Conservation (phyloP, 352 stramenopile species). For the Phytophthora agathidicida region DNA sequence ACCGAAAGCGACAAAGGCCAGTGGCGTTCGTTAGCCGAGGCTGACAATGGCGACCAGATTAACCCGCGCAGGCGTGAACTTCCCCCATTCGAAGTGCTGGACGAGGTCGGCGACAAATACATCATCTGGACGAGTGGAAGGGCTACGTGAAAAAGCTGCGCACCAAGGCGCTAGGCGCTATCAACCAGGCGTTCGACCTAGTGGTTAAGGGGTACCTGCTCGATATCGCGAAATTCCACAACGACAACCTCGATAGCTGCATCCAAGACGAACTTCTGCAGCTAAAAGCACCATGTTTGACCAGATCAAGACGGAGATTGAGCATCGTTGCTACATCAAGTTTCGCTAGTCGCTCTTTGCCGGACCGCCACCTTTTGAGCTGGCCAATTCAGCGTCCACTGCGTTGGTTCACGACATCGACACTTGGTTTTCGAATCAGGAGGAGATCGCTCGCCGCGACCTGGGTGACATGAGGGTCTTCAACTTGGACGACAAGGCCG, state of each 20-base stretch:
- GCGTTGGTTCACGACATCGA: conserved; percentile 21
- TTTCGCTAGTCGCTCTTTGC: conserved; percentile 56
- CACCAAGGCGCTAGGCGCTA: conserved; percentile 13
- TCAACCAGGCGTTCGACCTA: conserved; percentile 18
- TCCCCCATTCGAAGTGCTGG: conserved; percentile 25
- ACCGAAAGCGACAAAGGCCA: background rate
- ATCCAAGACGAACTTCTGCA: conserved; percentile 20
- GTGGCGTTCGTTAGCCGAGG: conserved; percentile 12
- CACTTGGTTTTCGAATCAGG: conserved; percentile 37
- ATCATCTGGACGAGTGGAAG: conserved; percentile 28
- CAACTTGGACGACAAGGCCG: conserved; percentile 13
- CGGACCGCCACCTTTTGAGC: conserved; percentile 46
- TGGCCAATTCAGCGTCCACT: conserved; percentile 24
- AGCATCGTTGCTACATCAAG: conserved; percentile 52
- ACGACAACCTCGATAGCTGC: conserved; percentile 36
- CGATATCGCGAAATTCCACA: conserved; percentile 41
- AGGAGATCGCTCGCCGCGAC: conserved; percentile 29
- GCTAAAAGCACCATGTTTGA: conserved; percentile 10
- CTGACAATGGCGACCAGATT: background rate
- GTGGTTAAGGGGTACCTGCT: conserved; percentile 19
- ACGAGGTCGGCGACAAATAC: conserved; percentile 23
- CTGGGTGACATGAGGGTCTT: conserved; percentile 18
- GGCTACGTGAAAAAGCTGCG: conserved; percentile 33
- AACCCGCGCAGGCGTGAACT: conserved; percentile 17
- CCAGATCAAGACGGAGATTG: conserved; percentile 20